Evolutionary conservation across 2,329 filamentous ascomycete species (phyloP).

Genomic region (Juglanconis juglandina): DNA sequence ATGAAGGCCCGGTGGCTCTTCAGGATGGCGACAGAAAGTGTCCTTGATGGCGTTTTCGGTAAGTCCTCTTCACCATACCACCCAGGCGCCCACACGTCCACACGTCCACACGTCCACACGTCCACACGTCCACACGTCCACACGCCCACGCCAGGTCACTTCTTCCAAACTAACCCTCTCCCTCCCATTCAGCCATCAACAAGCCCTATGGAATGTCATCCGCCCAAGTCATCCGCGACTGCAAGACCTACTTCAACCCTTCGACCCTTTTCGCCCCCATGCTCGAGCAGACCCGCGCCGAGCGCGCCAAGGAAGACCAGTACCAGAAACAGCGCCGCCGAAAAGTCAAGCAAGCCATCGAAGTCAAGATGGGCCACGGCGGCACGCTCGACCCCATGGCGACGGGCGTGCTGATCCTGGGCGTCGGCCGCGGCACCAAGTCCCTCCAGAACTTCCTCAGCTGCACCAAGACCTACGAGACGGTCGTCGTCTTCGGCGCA

Average conservation of each 20-base stretch:
- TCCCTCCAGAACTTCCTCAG: constrained; percentile 71
- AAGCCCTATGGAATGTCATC: constrained; percentile 87
- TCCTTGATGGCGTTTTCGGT: constrained; percentile 59
- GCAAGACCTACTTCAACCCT: constrained; percentile 78
- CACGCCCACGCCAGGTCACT: background rate
- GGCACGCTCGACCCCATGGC: constrained; percentile 93
- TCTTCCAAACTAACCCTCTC: background rate
- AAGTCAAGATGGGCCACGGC: constrained; percentile 93
- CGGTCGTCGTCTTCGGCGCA: constrained; percentile 82
- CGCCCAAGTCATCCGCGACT: constrained; percentile 83
- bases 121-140: background rate
- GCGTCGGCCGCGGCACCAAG: constrained; percentile 86
- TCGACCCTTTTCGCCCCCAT: constrained; percentile 77
- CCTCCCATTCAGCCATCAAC: constrained; percentile 67
- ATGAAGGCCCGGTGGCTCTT: constrained; percentile 25
- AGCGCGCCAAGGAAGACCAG: constrained; percentile 54
- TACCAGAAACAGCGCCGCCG: constrained; percentile 58
- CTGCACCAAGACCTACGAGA: constrained; percentile 93
- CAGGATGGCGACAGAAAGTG: constrained; percentile 52
- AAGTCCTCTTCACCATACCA: constrained; percentile 24
- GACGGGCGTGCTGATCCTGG: constrained; percentile 86
- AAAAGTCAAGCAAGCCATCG: constrained; percentile 54
- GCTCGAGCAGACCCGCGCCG: constrained; percentile 60
- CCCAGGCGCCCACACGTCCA: background rate
- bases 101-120: background rate